Base-by-base conservation (phyloP, 129 eudicot species). In the Glebionis coronaria region DNA sequence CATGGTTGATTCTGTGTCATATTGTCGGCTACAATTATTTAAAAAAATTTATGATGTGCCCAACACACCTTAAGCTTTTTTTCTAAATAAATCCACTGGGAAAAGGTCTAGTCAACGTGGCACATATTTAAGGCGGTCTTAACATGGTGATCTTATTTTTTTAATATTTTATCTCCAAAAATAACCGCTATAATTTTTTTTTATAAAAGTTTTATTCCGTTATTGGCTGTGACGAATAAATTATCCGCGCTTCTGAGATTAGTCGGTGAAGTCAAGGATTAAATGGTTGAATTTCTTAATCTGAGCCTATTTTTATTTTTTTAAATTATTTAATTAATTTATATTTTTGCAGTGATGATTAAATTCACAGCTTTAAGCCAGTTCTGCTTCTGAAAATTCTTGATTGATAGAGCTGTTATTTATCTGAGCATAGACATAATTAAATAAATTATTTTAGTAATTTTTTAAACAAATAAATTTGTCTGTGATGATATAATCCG, bases 231-330 rank as follows among this genome's bases (percentile, higher is more conserved):
- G 78, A 73, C 6, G 64, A n/a, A 52, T 46, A 73, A 25, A 31
- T 84, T 90, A 87, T 90, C 92, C 95, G 97, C 95, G 95, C 97
- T 90, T 84, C 78, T 73, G 78, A 73, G 95, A 80, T 87, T 90
- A n/a, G n/a, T n/a, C n/a, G n/a, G n/a, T n/a, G n/a, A n/a, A n/a
- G n/a, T n/a, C n/a, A n/a, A n/a, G n/a, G n/a, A n/a, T n/a, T n/a
- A n/a, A n/a, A n/a, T n/a, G n/a, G n/a, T n/a, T n/a, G n/a, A n/a
- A n/a, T n/a, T 90, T 90, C 97, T 84, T 87, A 65, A 90, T 87
- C 84, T 90, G 95, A 90, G 95, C 97, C 90, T 23, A 59, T 1
- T 16, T 0, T 51, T 12, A 9, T 42, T 21, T 0, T 59, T 5
- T 1, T 9, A 2, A 21, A 25, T 2, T 35, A 16, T 5, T 28